Conservation (phyloP, 2,329 filamentous ascomycete genomes). For the Hymenotorrendiella dingleyae region DNA sequence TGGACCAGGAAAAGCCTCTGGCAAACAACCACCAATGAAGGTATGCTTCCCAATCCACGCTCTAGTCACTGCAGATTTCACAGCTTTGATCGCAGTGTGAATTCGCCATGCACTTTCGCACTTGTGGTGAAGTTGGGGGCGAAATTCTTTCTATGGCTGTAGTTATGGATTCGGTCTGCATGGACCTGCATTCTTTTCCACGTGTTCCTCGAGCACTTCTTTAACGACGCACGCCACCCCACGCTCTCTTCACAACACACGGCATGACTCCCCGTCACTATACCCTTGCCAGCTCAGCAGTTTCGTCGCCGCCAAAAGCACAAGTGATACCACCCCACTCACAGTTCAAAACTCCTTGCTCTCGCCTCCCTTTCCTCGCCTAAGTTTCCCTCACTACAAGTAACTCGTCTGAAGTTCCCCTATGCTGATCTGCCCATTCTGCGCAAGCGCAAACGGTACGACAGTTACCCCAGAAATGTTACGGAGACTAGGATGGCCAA, state of each 20-base stretch:
- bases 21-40: conserved; percentile 18
- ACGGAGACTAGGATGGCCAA: no score
- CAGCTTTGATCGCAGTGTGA: conserved; percentile 16
- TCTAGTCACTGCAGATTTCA: conserved; percentile 10
- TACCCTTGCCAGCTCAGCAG: conserved; percentile 7
- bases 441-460: no score
- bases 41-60: no score
- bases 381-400: no score
- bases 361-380: no score
- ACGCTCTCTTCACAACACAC: neutral
- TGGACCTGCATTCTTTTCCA: neutral
- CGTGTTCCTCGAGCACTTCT: neutral
- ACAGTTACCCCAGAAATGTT: no score
- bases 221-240: conserved; percentile 1
- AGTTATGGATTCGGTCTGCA: neutral
- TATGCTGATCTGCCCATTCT: no score
- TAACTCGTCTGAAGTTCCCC: no score
- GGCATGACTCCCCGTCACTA: conserved; percentile 3
- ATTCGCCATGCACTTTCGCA: neutral
- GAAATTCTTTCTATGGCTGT: neutral
- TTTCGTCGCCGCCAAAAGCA: no score
- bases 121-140: neutral
- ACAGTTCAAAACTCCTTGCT: no score
- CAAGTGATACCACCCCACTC: no score
- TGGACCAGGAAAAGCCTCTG: conserved; percentile 3